Evolutionary conservation across 805 yeast species (phyloP), one percentile per base, ranked within the genome.

Genomic region (Blastobotrys attinorum): DNA sequence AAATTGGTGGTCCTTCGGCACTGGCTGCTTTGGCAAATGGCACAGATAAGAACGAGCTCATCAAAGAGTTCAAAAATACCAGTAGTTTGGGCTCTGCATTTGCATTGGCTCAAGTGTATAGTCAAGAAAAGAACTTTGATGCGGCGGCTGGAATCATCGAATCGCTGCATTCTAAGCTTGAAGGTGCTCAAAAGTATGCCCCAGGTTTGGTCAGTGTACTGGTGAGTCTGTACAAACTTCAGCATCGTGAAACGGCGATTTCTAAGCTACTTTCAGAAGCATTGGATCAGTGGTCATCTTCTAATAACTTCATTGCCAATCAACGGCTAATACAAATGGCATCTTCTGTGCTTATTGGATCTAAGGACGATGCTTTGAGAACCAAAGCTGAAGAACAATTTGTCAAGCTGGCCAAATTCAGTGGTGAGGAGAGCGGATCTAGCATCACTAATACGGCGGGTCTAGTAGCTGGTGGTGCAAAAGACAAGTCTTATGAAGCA

Each of bases 171-270:
- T 20, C 21, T 7, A 23, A n/a, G 4, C 18, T 46, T 13, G 41
- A 45, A 34, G 23, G 20, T 20, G 22, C n/a, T 5, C 31, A 21
- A 32, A 44, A 49, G 21, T 35, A 57, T 3, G 45, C 53, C 3
- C 81, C 84, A 2, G 75, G 76, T 3, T 56, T 81, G 37, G 64
- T 73, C 32, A 75, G 77, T 22, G 61, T 72, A 3, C 59, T 79
- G 22, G 64, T 73, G 7, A 65, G 75, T 11, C 54, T 80, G 4
- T 76, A 73, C 56, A 81, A 75, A 48, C 47, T 58, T 10, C 58
- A 70, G 36, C 70, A 73, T 35, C 63, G 72, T 37, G 57, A 57
- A 22, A 56, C 57, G 37, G 57, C 63, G 39, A 65, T 64, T 20
- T 42, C 48, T 1, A 55, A 54, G 2, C 53, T 72, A 16, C 60